Evolutionary conservation across 176 grass and related monocot species (phyloP), one percentile per base, ranked within the genome.

Genomic region (Chloris gayana): DNA sequence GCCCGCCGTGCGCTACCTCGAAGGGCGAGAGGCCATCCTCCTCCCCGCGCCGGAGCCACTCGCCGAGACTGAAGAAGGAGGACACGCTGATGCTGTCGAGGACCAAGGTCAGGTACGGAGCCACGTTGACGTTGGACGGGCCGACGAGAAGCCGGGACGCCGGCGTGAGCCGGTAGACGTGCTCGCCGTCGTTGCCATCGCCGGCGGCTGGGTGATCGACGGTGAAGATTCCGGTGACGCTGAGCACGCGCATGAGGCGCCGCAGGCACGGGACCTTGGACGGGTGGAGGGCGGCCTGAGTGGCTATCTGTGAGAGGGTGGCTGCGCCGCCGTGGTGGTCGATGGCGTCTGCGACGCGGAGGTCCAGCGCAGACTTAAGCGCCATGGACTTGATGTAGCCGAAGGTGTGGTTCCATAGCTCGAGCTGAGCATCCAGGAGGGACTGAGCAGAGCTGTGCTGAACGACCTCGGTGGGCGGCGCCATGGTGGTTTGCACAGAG

Each of bases 241-340:
- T 14, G 76, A 86, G 76, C 35, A 73, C 59, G 4, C 76, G 68
- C 84, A 86, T 73, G 19, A 80, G 59, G 68, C 84, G 84, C 0
- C 60, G 26, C 1, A 86, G 19, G 69, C 61, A 74, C 0, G 47
- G 69, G 5, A 74, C 8, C 69, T 86, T 86, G 10, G 84, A 74
- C 0, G 22, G 41, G 56, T 78, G 83, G 38, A 85, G 53, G 21
- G 12, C 18, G 4, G 29, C 31, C 3, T 44, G 10, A 0, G 73
- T 0, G 9, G 5, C 53, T 21, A 84, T 57, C 53, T 83, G 45
- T 6, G 61, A 1, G 0, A 84, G 38, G 3, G 82, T 84, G 82
- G 73, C 73, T 9, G 13, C 5, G 31, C 67, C 75, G 25, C 83
- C 57, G 4, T 79, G 12, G 32, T 54, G 41, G 57, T 85, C n/a